Percentiles rank a stretch among this genome's conserved stretches.
Conservation (phyloP, 768 basidiomycete species). For the Mycena amicta region DNA sequence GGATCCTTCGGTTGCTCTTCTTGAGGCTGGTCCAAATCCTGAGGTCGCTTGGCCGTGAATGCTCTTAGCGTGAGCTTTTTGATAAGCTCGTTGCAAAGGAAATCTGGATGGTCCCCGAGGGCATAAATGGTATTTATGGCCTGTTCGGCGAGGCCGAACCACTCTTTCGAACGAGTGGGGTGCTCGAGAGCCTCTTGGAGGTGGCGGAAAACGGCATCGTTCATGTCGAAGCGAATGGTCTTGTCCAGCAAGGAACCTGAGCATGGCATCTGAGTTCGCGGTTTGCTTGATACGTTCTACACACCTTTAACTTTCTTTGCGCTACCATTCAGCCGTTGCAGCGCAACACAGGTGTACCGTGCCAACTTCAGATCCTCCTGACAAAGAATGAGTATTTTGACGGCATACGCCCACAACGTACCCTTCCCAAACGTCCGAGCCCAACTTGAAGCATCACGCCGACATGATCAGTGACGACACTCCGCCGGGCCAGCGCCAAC, state of each 20-base stretch:
- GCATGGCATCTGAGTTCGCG: no score
- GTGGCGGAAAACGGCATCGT: constrained; percentile 80
- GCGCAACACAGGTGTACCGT: constrained; percentile 89
- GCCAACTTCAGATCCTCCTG: constrained; percentile 89
- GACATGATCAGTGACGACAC: constrained; percentile 74
- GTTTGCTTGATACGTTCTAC: no score
- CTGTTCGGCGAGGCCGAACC: constrained; percentile 97
- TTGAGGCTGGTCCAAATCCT: constrained; percentile 26
- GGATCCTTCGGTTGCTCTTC: constrained; percentile 35
- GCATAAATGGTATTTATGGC: constrained; percentile 95
- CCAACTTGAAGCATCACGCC: constrained; percentile 87
- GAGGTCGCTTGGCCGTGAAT: constrained; percentile 44
- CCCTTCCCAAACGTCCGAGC: constrained; percentile 82
- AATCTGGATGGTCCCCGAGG: constrained; percentile 90
- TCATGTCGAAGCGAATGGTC: constrained; percentile 84
- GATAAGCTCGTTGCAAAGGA: constrained; percentile 78
- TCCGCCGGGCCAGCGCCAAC: constrained; percentile 84
- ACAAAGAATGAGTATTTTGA: background rate
- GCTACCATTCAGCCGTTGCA: constrained; percentile 91
- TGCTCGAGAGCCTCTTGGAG: constrained; percentile 80
- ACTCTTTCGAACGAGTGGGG: constrained; percentile 84
- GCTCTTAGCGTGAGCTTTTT: constrained; percentile 77
- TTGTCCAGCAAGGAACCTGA: constrained; percentile 87
- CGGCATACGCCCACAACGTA: constrained; percentile 30
- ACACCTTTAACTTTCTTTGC: constrained; percentile 99